Evolutionary conservation across 140 eudicot species (phyloP).

Genomic region (Bidens hawaiensis): DNA sequence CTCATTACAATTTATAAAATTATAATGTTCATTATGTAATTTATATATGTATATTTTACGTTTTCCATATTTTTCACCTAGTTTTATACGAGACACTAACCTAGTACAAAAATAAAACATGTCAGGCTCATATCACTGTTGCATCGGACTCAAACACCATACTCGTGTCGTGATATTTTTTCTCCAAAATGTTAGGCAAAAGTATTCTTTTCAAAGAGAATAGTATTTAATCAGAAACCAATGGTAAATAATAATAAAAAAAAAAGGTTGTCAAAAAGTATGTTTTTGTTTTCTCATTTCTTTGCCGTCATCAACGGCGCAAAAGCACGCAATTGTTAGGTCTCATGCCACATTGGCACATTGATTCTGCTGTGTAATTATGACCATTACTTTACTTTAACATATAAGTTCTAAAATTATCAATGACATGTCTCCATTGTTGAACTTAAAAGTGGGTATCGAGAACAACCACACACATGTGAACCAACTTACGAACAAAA

Average conservation of each 20-base stretch:
- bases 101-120: no score
- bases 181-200: slow-evolving; percentile 11
- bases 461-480: no score
- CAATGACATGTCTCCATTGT: no score
- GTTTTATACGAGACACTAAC: no score
- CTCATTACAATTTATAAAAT: no score
- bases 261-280: not conserved
- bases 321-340: not conserved
- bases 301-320: not conserved
- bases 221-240: not conserved
- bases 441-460: no score
- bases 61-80: no score
- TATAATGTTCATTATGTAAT: no score
- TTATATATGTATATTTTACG: no score
- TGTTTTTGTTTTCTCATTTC: not conserved
- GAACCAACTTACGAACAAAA: no score
- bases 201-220: not conserved
- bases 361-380: not conserved
- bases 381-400: not conserved
- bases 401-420: no score
- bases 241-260: no score
- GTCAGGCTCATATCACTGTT: not conserved
- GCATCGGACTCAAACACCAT: not conserved
- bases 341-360: not conserved
- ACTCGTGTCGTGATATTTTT: not conserved